phyloP scores from a whole-genome alignment of 1,284 basidiomycete species.

The Boletus albobrunnescens region DNA sequence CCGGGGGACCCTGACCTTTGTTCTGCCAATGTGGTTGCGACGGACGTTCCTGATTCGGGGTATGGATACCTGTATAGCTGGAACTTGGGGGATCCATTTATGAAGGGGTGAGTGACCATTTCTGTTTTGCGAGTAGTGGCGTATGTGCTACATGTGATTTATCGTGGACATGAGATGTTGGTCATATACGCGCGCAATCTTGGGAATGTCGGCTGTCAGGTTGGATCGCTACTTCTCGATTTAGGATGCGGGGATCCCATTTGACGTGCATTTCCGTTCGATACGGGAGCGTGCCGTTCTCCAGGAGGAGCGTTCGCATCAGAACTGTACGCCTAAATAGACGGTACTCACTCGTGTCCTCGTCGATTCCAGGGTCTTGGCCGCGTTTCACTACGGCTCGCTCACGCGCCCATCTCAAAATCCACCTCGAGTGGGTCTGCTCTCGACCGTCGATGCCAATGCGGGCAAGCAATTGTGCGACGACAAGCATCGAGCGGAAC shows the following conservation, averaged over 20 bases:
- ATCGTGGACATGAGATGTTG: conserved; percentile 14
- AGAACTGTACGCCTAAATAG: too few relatives aligned
- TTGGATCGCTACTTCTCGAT: neutral
- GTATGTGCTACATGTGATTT: neutral
- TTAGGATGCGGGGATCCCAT: conserved; percentile 5
- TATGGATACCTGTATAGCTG: conserved; percentile 49
- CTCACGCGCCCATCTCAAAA: conserved; percentile 59
- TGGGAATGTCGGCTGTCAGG: neutral
- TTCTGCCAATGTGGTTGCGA: conserved; percentile 46
- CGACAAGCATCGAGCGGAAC: conserved; percentile 22
- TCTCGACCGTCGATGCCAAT: conserved; percentile 60
- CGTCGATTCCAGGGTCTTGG: conserved; percentile 39
- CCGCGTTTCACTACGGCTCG: conserved; percentile 64
- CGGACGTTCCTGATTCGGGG: conserved; percentile 47
- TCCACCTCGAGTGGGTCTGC: conserved; percentile 63
- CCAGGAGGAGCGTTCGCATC: conserved; percentile 11
- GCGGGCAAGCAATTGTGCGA: conserved; percentile 34
- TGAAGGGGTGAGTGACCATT: conserved; percentile 42
- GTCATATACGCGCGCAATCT: too few relatives aligned
- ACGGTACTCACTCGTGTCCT: too few relatives aligned
- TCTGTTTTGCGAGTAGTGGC: neutral
- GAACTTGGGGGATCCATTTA: conserved; percentile 52
- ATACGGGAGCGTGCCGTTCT: neutral
- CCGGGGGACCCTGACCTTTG: conserved; percentile 42
- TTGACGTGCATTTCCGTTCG: neutral